Evolutionary conservation across 2,329 filamentous ascomycete genomes (phyloP), one percentile per base, ranked within the genome.

Genomic region (Hyphodiscus sp.): DNA sequence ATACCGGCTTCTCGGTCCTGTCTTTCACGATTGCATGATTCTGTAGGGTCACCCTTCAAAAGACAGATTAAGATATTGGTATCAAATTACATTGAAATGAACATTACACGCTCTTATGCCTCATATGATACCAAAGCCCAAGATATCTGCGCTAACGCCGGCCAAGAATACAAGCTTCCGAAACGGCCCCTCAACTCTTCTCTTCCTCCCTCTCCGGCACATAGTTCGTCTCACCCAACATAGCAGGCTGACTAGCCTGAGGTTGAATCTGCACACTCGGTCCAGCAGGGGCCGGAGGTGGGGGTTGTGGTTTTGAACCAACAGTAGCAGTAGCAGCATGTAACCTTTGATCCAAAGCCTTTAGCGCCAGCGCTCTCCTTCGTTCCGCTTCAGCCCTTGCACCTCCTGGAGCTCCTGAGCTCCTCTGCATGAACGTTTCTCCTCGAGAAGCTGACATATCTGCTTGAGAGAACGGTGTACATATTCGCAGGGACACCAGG

Each of bases 321-420:
- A 74, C 67, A 46, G 52, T 54, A 33, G 76, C 76, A 16, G 87
- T 86, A 2, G 91, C 90, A n/a, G 89, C 87, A 69, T 94, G 88
- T 50, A 99, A 75, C 59, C 94, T 80, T 73, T 97, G 91, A 70
- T 99, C 94, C 51, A 99, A 74, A 2, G 91, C 92, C 68, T 92
- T 92, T 52, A 99, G 77, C 1, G 94, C 94, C 60, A 99, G 74
- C 0, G 91, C 91, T 61, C 94, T 81, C 68, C 94, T 82, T 61
- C 94, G 77, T 74, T 97, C 94, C 0, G 92, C 92, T 71, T 97
- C 94, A 48, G 94, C 92, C 55, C 91, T 83, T 48, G 91, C 89
- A 49, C 84, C 82, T 13, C 85, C 79, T 11, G 80, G 83, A 7
- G 54, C 48, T 5, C 33, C 33, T n/a, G 76, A 79, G 20, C 78